Conservation (phyloP, 1,284 basidiomycete genomes). For the Apiotrichum gamsii region DNA sequence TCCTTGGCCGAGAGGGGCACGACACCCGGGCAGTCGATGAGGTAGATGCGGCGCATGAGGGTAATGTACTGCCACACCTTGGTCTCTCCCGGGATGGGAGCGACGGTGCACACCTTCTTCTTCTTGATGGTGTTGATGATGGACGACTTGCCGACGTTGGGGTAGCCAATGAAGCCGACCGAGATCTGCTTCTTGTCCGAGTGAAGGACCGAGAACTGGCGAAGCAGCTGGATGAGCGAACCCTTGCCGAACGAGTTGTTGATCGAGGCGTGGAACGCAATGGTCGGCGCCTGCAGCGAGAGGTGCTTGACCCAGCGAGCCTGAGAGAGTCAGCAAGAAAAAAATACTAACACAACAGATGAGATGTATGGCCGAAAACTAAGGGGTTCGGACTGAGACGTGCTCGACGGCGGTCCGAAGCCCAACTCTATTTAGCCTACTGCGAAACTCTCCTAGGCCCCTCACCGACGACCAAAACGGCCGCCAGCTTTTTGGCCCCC, state of each 20-base stretch:
- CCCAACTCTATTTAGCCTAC: conserved; percentile 50
- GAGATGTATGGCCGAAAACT: conserved; percentile 46
- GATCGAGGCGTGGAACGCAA: conserved; percentile 97
- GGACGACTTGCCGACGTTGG: conserved; percentile 94
- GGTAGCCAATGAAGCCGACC: conserved; percentile 96
- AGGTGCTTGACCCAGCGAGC: conserved; percentile 96
- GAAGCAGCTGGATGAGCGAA: conserved; percentile 90
- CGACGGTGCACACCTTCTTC: conserved; percentile 94
- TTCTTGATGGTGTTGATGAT: conserved; percentile 99
- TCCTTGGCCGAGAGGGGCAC: conserved; percentile 89
- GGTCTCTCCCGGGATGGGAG: conserved; percentile 96
- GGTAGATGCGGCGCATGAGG: conserved; percentile 89
- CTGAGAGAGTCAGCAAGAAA: conserved; percentile 50
- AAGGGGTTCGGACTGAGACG: conserved; percentile 44
- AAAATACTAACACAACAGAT: conserved; percentile 1
- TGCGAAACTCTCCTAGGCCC: conserved; percentile 37
- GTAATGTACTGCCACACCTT: conserved; percentile 99
- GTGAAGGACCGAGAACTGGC: conserved; percentile 94
- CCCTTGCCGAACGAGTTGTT: conserved; percentile 99
- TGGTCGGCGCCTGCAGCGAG: conserved; percentile 87
- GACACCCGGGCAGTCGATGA: conserved; percentile 98
- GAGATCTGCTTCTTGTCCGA: conserved; percentile 99
- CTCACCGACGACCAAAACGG: conserved; percentile 45
- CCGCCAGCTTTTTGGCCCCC: conserved; percentile 29
- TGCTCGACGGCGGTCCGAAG: conserved; percentile 27